Evolutionary conservation across 2,329 filamentous ascomycete species (phyloP).

Genomic region (Plenodomus lindquistii): DNA sequence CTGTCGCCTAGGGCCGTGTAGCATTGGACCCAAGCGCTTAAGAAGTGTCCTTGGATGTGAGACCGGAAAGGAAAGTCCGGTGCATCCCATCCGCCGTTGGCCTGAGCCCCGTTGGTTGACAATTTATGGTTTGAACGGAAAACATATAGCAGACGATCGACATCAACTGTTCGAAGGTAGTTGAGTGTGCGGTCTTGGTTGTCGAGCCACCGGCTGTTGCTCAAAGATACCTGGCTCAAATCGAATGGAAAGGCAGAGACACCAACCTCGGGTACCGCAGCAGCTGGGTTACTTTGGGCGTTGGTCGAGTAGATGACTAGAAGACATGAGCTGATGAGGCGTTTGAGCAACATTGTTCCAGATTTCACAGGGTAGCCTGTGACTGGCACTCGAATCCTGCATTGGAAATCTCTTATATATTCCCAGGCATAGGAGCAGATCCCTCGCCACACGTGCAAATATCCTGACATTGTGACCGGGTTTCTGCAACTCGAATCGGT

Average conservation of each 20-base stretch:
- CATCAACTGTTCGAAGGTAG: conserved; percentile 53
- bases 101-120: conserved; percentile 51
- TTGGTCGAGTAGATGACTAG: too few relatives aligned
- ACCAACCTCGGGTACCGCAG: conserved; percentile 32
- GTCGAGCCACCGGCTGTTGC: conserved; percentile 46
- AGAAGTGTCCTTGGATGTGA: conserved; percentile 57
- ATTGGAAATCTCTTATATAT: too few relatives aligned
- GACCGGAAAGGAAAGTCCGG: conserved; percentile 59
- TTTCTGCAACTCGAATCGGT: too few relatives aligned
- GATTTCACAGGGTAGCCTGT: too few relatives aligned
- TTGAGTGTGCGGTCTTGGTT: conserved; percentile 54
- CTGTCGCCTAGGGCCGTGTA: conserved; percentile 50
- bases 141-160: conserved; percentile 54
- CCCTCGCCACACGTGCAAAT: too few relatives aligned
- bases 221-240: conserved; percentile 47
- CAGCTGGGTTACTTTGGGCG: conserved; percentile 6
- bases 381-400: too few relatives aligned
- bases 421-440: too few relatives aligned
- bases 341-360: too few relatives aligned
- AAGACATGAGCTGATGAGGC: too few relatives aligned
- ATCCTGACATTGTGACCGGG: too few relatives aligned
- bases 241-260: conserved; percentile 46
- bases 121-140: conserved; percentile 54
- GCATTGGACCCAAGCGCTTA: conserved; percentile 57
- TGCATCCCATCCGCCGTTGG: conserved; percentile 59